Conservation (phyloP, 768 basidiomycete genomes). For the Hysterangium stoloniferum region DNA sequence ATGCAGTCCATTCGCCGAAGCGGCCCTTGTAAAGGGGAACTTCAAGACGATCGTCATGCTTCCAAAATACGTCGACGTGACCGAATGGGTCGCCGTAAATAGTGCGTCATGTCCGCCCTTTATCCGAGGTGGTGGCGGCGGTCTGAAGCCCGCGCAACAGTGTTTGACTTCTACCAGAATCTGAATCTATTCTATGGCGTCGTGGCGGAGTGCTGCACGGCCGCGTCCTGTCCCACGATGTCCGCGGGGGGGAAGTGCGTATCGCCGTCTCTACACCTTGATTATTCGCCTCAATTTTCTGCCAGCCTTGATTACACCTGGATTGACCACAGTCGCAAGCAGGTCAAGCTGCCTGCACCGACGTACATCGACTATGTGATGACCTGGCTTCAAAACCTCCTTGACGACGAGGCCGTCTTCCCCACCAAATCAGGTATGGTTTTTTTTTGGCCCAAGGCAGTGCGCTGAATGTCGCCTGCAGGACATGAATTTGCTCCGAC, state of each 20-base stretch:
- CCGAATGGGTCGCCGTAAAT: conserved; percentile 96
- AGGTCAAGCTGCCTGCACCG: conserved; percentile 81
- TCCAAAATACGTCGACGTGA: conserved; percentile 91
- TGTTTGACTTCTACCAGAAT: conserved; percentile 96
- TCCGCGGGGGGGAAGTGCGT: conserved; percentile 78
- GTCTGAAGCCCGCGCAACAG: conserved; percentile 32
- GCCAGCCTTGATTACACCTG: conserved; percentile 86
- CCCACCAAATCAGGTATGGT: conserved; percentile 87
- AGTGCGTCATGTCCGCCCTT: conserved; percentile 43
- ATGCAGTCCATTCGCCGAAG: conserved; percentile 90
- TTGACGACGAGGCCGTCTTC: conserved; percentile 92
- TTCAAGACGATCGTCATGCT: conserved; percentile 97
- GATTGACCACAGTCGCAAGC: conserved; percentile 88
- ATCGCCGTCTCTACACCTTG: background rate
- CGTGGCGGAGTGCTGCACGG: conserved; percentile 87
- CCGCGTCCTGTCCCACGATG: conserved; percentile 87
- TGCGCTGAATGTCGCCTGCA: conserved; percentile 28
- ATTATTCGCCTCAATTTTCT: background rate
- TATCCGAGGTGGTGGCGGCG: no score
- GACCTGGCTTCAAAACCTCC: conserved; percentile 90
- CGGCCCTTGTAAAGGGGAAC: conserved; percentile 93
- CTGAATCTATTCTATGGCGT: conserved; percentile 96
- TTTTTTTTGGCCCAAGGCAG: background rate
- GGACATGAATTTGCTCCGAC: conserved; percentile 81
- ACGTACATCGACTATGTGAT: conserved; percentile 98